Evolutionary conservation across 345 rosid genomes (phyloP).

Genomic region (Cardiospermum halicacabum): DNA sequence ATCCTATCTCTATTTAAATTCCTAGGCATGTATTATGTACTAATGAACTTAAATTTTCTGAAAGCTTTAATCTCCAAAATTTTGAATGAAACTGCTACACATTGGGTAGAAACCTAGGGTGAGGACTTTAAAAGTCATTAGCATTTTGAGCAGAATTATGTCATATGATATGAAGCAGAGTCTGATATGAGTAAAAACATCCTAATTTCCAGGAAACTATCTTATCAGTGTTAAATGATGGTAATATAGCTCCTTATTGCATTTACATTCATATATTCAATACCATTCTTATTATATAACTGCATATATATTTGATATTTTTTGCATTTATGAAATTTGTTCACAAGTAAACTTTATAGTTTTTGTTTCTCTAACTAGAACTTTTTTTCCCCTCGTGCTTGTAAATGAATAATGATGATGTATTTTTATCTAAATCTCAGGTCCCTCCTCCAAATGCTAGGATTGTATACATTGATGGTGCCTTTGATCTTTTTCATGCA

Average conservation of each 20-base stretch:
- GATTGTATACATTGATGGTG: constrained; percentile 87
- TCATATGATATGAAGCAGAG: background rate
- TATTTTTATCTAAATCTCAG: constrained; percentile 31
- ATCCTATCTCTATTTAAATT: no score
- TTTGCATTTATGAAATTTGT: background rate
- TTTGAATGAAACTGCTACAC: no score
- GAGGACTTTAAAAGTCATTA: background rate
- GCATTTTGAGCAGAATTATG: background rate
- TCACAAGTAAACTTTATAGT: background rate
- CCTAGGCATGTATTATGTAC: no score
- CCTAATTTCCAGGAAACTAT: background rate
- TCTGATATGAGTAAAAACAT: background rate
- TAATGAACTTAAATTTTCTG: no score
- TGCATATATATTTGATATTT: background rate
- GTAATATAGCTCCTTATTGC: background rate
- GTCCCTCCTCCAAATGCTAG: constrained; percentile 87
- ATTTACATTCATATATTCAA: background rate
- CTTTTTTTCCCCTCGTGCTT: background rate
- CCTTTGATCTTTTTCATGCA: constrained; percentile 97
- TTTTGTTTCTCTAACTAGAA: background rate
- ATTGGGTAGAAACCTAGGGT: background rate
- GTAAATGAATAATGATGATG: background rate
- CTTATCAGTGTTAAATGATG: background rate
- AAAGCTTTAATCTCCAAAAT: no score
- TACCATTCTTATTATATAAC: background rate